Evolutionary conservation across 1,284 basidiomycete genomes (phyloP).

Genomic region (Sutorius eximius): DNA sequence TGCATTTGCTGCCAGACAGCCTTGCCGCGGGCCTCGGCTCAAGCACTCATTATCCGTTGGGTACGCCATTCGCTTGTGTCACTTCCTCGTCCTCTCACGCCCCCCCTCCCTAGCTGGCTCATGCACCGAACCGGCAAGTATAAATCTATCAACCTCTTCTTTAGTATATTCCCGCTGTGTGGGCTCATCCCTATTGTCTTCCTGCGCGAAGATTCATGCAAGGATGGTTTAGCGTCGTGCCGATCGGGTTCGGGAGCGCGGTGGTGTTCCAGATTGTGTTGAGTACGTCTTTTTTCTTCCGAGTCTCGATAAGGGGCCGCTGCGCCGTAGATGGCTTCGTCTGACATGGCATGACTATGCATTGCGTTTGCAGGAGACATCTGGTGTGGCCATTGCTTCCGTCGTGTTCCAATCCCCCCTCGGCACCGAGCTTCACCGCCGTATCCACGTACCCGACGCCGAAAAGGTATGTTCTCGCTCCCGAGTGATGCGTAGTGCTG

Average conservation of each 20-base stretch:
- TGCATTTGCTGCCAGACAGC: constrained; percentile 23
- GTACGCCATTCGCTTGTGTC: background rate
- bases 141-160: constrained; percentile 15
- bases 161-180: constrained; percentile 21
- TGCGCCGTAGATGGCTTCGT: no score
- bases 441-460: constrained; percentile 10
- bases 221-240: constrained; percentile 21
- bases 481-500: background rate
- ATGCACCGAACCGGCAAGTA: constrained; percentile 26
- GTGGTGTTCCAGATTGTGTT: constrained; percentile 24
- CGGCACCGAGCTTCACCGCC: constrained; percentile 13
- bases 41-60: constrained; percentile 16
- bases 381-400: constrained; percentile 17
- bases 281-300: constrained; percentile 6
- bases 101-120: constrained; percentile 13
- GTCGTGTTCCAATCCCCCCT: constrained; percentile 20
- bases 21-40: constrained; percentile 19
- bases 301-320: background rate
- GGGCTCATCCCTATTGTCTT: constrained; percentile 21
- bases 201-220: constrained; percentile 23
- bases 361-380: constrained; percentile 10
- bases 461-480: constrained; percentile 1
- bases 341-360: no score
- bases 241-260: constrained; percentile 25
- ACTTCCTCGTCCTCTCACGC: background rate